These are phyloP conservation scores for Perkinsus olseni DNA, from an alignment of 169 alveolate genomes.

Conservation along the genomic window DNA sequence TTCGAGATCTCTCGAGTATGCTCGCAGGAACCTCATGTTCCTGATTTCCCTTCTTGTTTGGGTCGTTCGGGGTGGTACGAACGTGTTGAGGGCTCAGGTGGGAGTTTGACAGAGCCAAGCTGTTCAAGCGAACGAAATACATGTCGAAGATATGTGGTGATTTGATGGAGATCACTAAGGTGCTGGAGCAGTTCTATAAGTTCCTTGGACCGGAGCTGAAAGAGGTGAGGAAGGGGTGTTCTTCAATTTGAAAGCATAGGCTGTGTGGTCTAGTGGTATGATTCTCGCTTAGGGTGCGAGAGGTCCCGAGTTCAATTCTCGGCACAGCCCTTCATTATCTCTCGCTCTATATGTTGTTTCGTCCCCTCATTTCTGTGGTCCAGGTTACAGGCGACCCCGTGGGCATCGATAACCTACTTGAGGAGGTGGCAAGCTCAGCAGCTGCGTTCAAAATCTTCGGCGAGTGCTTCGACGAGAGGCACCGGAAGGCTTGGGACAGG, in stretches of 20 bases:
- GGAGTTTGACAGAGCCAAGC: conserved; percentile 63
- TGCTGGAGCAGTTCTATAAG: conserved; percentile 66
- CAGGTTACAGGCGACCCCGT: conserved; percentile 67
- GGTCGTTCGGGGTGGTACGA: neutral
- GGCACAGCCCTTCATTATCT: conserved; percentile 70
- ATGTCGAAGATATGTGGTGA: conserved; percentile 67
- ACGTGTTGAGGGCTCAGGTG: conserved; percentile 35
- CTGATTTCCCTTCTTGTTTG: too few relatives aligned
- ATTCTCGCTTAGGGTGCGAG: conserved; percentile 99
- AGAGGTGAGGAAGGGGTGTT: conserved; percentile 41
- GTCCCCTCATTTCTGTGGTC: too few relatives aligned
- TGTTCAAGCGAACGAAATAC: conserved; percentile 65
- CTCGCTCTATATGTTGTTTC: too few relatives aligned
- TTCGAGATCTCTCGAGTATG: too few relatives aligned
- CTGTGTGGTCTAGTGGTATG: conserved; percentile 93
- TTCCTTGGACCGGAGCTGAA: conserved; percentile 84
- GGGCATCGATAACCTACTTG: conserved; percentile 57
- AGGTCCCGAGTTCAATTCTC: conserved; percentile 99
- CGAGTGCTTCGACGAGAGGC: conserved; percentile 58
- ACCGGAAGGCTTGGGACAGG: conserved; percentile 53
- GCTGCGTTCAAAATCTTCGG: conserved; percentile 52
- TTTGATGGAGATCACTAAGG: conserved; percentile 62
- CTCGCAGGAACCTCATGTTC: too few relatives aligned
- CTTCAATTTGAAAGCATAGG: neutral
- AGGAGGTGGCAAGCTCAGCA: neutral